Evolutionary conservation across 169 alveolate species (phyloP), one percentile per base, ranked within the genome.

Genomic region (Plasmodium blacklocki): DNA sequence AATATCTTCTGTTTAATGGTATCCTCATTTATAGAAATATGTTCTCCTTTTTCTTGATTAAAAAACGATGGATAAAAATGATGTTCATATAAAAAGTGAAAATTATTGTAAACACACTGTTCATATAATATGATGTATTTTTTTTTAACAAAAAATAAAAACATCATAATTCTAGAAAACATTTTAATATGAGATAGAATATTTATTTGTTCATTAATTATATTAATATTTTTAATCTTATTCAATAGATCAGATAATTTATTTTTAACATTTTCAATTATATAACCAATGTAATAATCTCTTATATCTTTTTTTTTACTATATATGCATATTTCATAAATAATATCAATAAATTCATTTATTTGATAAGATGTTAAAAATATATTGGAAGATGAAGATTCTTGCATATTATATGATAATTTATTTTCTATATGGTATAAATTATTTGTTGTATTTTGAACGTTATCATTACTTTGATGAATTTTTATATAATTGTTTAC

Each of bases 271-370:
- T 78, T 78, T 78, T 78, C 89, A 0, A 78, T 15, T 29, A 78
- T 78, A 59, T 64, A 78, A 47, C 64, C 26, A 18, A 52, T 68
- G 39, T 78, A 78, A 39, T 78, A 78, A 78, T 78, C 47, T 78
- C 43, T 78, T 66, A 78, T 64, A 64, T 78, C 89, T 73, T 66
- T 78, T 74, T 74, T 74, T 78, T 78, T 78, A 59, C 89, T 66
- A 66, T 78, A 78, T 66, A 78, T 56, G 18, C 89, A 78, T 47
- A 78, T 39, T 78, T 78, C 89, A 60, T 78, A 78, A 64, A 78
- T 78, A 18, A 78, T 12, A 59, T 78, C 89, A 50, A 78, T 32
- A 70, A 78, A 78, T 78, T 78, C 89, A 62, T 29, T 32, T 21
- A 64, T 50, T 52, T 58, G 89, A 21, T 64, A 50, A 15, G 76